Evolutionary conservation across 805 yeast species (phyloP), one percentile per base, ranked within the genome.

Genomic region (Candida endomychidarum): DNA sequence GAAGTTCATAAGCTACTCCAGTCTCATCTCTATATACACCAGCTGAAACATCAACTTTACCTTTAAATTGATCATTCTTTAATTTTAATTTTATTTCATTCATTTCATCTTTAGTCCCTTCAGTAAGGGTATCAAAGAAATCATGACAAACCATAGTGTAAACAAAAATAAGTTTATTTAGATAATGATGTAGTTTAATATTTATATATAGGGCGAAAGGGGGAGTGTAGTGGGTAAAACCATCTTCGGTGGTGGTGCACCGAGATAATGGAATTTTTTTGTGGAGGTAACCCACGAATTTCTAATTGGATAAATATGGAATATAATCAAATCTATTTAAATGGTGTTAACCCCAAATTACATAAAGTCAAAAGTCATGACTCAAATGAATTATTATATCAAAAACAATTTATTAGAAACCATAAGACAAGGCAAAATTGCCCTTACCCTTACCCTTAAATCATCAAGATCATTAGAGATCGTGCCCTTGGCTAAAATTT

Each of bases 11-110:
- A 16, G 38, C 41, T 11, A 55, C 48, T 1, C 72, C 72, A n/a
- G 52, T 51, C 34, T 61, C 71, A 25, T 63, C 59, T 40, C 67
- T 67, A 53, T 68, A 70, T 11, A 70, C 74, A 8, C 75, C 75
- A 25, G 69, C 67, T 17, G 67, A 55, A 12, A 69, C 65, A 43
- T 70, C 74, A 21, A 69, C 57, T 47, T 68, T 67, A 26, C 50
- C 29, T 14, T 67, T 61, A 35, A 16, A 29, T 4, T 21, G n/a
- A 29, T 29, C 33, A 8, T 12, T 29, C 9, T 12, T 18, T 8
- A 8, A 67, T 70, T 16, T 60, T 52, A 67, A 70, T 67, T 18
- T 32, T 7, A 32, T 22, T 11, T 11, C 19, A 20, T 32, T 32
- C 35, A 32, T 32, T 17, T 32, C 35, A 29, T 29, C 33, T 17